Conservation (phyloP, 768 basidiomycete genomes). For the Rhizopogon vinicolor region DNA sequence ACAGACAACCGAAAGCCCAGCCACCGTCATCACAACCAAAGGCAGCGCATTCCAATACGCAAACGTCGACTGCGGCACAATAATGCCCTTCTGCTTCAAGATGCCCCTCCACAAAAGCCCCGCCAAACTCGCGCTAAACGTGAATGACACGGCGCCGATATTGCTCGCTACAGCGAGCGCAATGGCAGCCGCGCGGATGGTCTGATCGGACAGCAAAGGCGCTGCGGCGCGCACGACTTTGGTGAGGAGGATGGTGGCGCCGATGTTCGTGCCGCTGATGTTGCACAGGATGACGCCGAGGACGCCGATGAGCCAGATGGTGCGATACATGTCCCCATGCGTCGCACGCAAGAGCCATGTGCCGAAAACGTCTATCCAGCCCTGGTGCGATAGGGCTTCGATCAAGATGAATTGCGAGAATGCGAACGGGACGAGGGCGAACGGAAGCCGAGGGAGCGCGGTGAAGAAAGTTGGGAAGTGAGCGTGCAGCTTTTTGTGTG, state of each 20-base stretch:
- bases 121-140: slow-evolving; percentile 84
- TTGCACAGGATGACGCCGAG: slow-evolving; percentile 76
- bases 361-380: slow-evolving; percentile 87
- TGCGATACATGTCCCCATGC: slow-evolving; percentile 36
- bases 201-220: slow-evolving; percentile 27
- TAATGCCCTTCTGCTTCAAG: slow-evolving; percentile 66
- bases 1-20: slow-evolving; percentile 66
- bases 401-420: slow-evolving; percentile 95
- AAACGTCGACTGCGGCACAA: slow-evolving; percentile 58
- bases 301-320: slow-evolving; percentile 66
- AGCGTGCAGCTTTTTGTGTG: slow-evolving; percentile 9
- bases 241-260: slow-evolving; percentile 84
- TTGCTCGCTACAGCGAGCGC: slow-evolving; percentile 85
- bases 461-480: slow-evolving; percentile 71
- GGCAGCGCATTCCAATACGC: slow-evolving; percentile 69
- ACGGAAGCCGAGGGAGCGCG: slow-evolving; percentile 66
- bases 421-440: slow-evolving; percentile 84
- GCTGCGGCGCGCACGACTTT: slow-evolving; percentile 60
- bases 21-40: slow-evolving; percentile 57
- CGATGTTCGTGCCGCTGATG: slow-evolving; percentile 85
- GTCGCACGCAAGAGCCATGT: slow-evolving; percentile 54
- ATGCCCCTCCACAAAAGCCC: slow-evolving; percentile 83
- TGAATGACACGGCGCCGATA: slow-evolving; percentile 86
- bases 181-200: slow-evolving; percentile 53
- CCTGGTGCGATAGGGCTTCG: slow-evolving; percentile 72